Base-by-base conservation (phyloP, 805 yeast species). In the Pichia insulana region DNA sequence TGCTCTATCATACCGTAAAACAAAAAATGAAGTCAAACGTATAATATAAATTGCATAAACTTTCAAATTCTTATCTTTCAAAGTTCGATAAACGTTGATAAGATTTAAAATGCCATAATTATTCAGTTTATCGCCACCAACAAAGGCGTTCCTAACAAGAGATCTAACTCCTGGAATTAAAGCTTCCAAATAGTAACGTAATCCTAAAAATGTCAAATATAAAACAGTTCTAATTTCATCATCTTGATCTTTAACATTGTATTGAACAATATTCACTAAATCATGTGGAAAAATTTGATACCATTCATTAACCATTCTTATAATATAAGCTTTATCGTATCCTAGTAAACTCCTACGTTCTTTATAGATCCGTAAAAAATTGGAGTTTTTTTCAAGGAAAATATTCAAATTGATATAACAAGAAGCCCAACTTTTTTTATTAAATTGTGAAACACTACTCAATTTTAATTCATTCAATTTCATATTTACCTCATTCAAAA, bases 271-370 rank as follows among this genome's bases (percentile, higher is more conserved):
- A 25, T 40, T 35, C 8, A 30, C 15, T n/a, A 40, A 30, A 35
- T 40, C 36, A 19, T 35, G 35, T 12, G 43, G 43, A 8, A 36
- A 35, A 22, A 40, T 40, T 36, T 40, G 43, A 25, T 35, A 35
- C 43, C 43, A 40, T 22, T 40, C 43, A 35, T 30, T 35, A 20
- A 35, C 13, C 22, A 40, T 30, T 10, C 36, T 30, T 13, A 35
- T 25, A 10, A 30, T 10, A 31, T 35, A 40, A 15, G 20, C 26
- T 35, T 35, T 40, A 25, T 40, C 32, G 25, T 35, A 40, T 4
- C 43, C 43, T 31, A 40, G 4, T 16, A 40, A 30, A 10, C 20
- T 30, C 8, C 35, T 36, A 17, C 4, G 18, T n/a, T 35, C 35
- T 35, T n/a, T 26, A 15, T 26, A 40, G n/a, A 9, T 13, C 7